phyloP scores from a whole-genome alignment of 495 filamentous ascomycete species.

The Jackrogersella minutella region DNA sequence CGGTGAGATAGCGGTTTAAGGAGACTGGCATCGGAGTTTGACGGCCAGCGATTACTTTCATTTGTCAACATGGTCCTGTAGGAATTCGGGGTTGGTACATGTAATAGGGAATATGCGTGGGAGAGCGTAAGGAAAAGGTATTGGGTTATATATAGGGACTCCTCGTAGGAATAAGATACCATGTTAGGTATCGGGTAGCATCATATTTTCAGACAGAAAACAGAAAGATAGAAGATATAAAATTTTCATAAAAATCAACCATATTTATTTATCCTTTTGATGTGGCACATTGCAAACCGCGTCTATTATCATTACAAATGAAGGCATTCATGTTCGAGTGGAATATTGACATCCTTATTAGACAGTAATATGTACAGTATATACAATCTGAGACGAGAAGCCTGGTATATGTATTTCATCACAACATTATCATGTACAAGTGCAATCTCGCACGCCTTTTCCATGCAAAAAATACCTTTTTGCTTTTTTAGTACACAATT shows the following conservation, averaged over 20 bases:
- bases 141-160: neutral
- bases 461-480: neutral
- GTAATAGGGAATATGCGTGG: neutral
- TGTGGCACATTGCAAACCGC: too few relatives aligned
- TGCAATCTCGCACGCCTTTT: neutral
- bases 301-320: too few relatives aligned
- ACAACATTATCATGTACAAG: constrained; percentile 8
- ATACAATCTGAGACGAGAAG: constrained; percentile 32
- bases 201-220: neutral
- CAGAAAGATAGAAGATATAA: constrained; percentile 5
- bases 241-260: neutral
- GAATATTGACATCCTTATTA: constrained; percentile 29
- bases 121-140: neutral
- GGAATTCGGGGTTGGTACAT: neutral
- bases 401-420: neutral
- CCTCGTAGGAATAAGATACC: neutral
- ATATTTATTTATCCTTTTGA: too few relatives aligned
- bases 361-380: constrained; percentile 14
- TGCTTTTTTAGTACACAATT: neutral
- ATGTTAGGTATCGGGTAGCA: constrained; percentile 1
- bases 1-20: too few relatives aligned
- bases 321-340: neutral
- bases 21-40: too few relatives aligned
- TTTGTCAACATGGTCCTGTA: too few relatives aligned
- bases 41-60: neutral